phyloP scores from a whole-genome alignment of 768 basidiomycete genomes.

The Tricholoma saponaceum region DNA sequence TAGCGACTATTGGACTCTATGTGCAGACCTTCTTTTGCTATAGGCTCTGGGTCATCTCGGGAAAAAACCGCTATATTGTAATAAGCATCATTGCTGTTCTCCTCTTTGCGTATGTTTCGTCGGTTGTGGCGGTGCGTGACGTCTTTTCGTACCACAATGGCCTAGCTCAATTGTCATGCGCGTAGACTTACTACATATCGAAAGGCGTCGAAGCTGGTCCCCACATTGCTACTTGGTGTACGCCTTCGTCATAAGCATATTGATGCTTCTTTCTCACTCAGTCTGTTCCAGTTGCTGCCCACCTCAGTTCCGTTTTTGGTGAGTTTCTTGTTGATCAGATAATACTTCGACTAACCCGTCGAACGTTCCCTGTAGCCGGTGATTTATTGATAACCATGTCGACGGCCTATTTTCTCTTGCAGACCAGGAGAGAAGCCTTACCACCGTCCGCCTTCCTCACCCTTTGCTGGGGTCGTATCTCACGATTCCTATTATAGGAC shows the following conservation, averaged over 20 bases:
- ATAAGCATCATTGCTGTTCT: slow-evolving; percentile 18
- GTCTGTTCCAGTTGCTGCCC: slow-evolving; percentile 19
- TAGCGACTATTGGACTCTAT: slow-evolving; percentile 26
- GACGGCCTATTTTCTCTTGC: slow-evolving; percentile 25
- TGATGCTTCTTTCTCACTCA: background rate
- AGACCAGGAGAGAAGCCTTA: slow-evolving; percentile 21
- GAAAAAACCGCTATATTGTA: slow-evolving; percentile 17
- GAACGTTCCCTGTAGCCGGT: slow-evolving; percentile 17
- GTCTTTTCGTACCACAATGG: background rate
- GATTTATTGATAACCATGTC: slow-evolving; percentile 22
- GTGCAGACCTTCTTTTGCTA: slow-evolving; percentile 29
- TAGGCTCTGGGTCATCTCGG: slow-evolving; percentile 26
- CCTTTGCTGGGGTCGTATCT: background rate
- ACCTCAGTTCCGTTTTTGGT: slow-evolving; percentile 21
- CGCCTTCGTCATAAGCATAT: background rate
- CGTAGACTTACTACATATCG: slow-evolving; percentile 25
- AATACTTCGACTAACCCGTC: background rate
- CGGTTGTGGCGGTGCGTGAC: slow-evolving; percentile 22
- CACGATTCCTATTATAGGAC: slow-evolving; percentile 12
- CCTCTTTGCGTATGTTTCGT: slow-evolving; percentile 23
- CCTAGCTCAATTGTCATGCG: background rate
- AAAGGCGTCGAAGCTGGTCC: slow-evolving; percentile 7
- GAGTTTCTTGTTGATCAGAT: background rate
- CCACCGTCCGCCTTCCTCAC: slow-evolving; percentile 20
- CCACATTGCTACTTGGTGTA: slow-evolving; percentile 25